Conservation (phyloP, 768 basidiomycete species). For the Inosperma sp. region DNA sequence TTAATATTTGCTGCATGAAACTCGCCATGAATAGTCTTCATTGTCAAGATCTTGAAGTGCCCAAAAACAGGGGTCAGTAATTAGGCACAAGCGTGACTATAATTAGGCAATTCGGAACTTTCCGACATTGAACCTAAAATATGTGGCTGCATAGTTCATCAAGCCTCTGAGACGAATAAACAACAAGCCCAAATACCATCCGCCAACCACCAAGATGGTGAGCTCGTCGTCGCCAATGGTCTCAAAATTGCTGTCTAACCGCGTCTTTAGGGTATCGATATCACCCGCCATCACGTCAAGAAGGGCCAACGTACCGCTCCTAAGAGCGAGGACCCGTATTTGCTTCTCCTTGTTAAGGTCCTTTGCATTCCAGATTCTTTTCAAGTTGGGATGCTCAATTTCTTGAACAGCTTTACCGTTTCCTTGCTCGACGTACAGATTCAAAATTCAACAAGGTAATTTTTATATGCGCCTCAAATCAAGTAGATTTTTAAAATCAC, state of each 20-base stretch:
- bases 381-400: slow-evolving; percentile 2
- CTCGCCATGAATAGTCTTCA: too few relatives aligned
- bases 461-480: slow-evolving; percentile 4
- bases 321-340: slow-evolving; percentile 98
- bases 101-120: too few relatives aligned
- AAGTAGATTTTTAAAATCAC: slow-evolving; percentile 1
- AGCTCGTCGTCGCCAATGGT: slow-evolving; percentile 46
- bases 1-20: too few relatives aligned
- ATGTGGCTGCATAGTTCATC: slow-evolving; percentile 59
- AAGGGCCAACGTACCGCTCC: slow-evolving; percentile 92
- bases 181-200: slow-evolving; percentile 48
- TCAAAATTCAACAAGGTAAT: slow-evolving; percentile 87
- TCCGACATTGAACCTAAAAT: slow-evolving; percentile 44
- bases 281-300: slow-evolving; percentile 97
- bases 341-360: slow-evolving; percentile 97
- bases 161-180: slow-evolving; percentile 42
- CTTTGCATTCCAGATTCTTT: slow-evolving; percentile 21
- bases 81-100: too few relatives aligned
- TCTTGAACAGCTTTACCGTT: slow-evolving; percentile 83
- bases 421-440: slow-evolving; percentile 96
- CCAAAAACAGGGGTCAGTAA: too few relatives aligned
- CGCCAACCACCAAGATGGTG: slow-evolving; percentile 78
- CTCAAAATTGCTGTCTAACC: slow-evolving; percentile 19
- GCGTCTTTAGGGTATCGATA: slow-evolving; percentile 83
- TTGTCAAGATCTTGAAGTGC: too few relatives aligned